A percentile compares a stretch with the other conserved stretches of the same genome.
These are phyloP conservation scores for Thielaviopsis populi DNA, from an alignment of 2,329 filamentous ascomycete genomes.

Conservation along the genomic window DNA sequence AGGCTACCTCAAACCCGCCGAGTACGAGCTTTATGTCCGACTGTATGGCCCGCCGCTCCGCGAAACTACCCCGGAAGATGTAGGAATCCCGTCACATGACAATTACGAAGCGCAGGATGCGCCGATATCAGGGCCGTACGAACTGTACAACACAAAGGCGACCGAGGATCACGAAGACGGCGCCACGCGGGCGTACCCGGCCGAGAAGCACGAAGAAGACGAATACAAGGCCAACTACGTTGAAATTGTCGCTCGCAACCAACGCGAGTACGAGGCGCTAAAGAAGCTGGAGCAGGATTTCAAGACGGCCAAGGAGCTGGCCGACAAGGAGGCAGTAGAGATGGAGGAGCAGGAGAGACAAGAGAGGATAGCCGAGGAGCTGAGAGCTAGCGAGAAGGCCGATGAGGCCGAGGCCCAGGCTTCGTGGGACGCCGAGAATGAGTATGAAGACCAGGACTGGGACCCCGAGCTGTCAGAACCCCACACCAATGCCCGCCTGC, in stretches of 20 bases:
- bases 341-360: slow-evolving; percentile 24
- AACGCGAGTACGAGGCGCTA: slow-evolving; percentile 40
- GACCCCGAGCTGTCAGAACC: slow-evolving; percentile 19
- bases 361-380: slow-evolving; percentile 9
- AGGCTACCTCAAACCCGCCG: slow-evolving; percentile 51
- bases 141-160: slow-evolving; percentile 1
- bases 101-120: slow-evolving; percentile 16
- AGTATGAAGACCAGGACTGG: slow-evolving; percentile 25
- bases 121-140: slow-evolving; percentile 8
- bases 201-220: slow-evolving; percentile 4
- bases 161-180: slow-evolving; percentile 12
- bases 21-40: slow-evolving; percentile 61
- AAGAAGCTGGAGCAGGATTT: slow-evolving; percentile 44
- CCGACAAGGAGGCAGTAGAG: slow-evolving; percentile 23
- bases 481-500: slow-evolving; percentile 36
- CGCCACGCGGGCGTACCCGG: slow-evolving; percentile 9
- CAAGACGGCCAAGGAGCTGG: slow-evolving; percentile 27
- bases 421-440: slow-evolving; percentile 24
- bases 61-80: slow-evolving; percentile 44
- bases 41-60: slow-evolving; percentile 65
- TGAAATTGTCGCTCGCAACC: slow-evolving; percentile 35
- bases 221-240: slow-evolving; percentile 24
- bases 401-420: slow-evolving; percentile 26
- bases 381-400: slow-evolving; percentile 19
- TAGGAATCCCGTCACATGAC: slow-evolving; percentile 31